Evolutionary conservation across 2,329 filamentous ascomycete species (phyloP).

Genomic region (Mariannaea elegans): DNA sequence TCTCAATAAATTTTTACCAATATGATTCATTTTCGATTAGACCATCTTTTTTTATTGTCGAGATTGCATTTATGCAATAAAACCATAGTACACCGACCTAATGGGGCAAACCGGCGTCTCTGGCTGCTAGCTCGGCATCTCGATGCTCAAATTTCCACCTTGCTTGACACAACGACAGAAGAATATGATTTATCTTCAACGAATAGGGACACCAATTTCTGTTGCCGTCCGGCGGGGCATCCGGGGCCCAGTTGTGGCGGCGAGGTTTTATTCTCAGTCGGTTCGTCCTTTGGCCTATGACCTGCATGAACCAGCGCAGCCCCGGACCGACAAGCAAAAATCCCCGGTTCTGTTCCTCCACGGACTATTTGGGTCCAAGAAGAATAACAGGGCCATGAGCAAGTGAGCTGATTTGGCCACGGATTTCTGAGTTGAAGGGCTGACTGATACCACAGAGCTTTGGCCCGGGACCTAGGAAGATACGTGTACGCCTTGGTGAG

Average conservation of each 20-base stretch:
- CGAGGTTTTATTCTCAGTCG: conserved; percentile 33
- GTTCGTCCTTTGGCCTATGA: conserved; percentile 66
- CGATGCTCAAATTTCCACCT: conserved; percentile 16
- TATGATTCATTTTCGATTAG: no score
- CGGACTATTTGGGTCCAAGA: conserved; percentile 93
- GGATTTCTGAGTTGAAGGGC: background rate
- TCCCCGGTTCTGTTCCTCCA: conserved; percentile 87
- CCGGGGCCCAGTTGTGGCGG: background rate
- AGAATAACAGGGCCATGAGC: conserved; percentile 94
- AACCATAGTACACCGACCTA: background rate
- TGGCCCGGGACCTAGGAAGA: conserved; percentile 82
- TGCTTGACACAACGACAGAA: conserved; percentile 13
- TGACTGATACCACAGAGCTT: conserved; percentile 61
- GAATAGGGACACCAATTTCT: conserved; percentile 20
- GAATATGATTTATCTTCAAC: conserved; percentile 31
- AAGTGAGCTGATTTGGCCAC: conserved; percentile 68
- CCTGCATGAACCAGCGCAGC: conserved; percentile 66
- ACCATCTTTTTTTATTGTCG: background rate
- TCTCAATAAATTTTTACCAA: no score
- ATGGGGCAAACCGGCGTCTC: conserved; percentile 1
- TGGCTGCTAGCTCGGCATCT: conserved; percentile 19
- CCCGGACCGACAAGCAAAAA: conserved; percentile 48
- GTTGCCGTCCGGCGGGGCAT: conserved; percentile 3
- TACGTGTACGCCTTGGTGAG: conserved; percentile 83
- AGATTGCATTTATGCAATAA: conserved; percentile 12